Base-by-base conservation (phyloP, 352 stramenopile species). In the Phytophthora pistaciae region DNA sequence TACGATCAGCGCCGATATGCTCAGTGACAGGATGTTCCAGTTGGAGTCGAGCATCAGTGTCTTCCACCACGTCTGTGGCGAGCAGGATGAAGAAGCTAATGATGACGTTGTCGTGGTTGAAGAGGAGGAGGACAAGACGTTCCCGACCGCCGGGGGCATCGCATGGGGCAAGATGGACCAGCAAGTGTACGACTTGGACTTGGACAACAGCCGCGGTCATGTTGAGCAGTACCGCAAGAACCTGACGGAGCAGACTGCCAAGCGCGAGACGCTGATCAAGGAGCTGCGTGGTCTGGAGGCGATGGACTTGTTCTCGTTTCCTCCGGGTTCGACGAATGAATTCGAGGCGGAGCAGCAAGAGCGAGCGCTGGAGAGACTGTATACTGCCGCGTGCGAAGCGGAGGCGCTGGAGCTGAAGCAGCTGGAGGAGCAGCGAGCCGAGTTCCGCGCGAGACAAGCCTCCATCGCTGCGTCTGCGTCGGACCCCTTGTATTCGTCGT, bases 21-120 rank as follows among this genome's bases (percentile, higher is more conserved):
- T 96, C 33, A 96, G 89, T 75, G 89, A 96, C 67, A 86, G 89
- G 59, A 95, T 96, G 87, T 96, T 96, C 70, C 89, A 96, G 76
- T 78, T 96, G 57, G 79, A 95, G 69, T 94, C 86, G 58, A 93
- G 82, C 60, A 76, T 94, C 27, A 90, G 75, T 52, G 82, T 80
- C 11, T 96, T 96, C 66, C 79, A 90, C 52, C 82, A 93, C 29
- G 89, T 86, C 4, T 75, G 68, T 40, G 84, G 88, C 5, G 82
- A 87, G 5, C 79, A 82, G 38, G 64, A 83, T 7, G 63, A 72
- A 0, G 58, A 66, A 67, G 64, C 68, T 0, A 61, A 66, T 1
- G 68, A 77, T 6, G 61, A 69, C 7, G 57, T 60, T 2, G 18
- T 69, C 3, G 48, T 75, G 10, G 58, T 71, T 0, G 56, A 38